Conservation (phyloP, 108 stramenopile genomes). For the Pseudonitzschia multiseries region DNA sequence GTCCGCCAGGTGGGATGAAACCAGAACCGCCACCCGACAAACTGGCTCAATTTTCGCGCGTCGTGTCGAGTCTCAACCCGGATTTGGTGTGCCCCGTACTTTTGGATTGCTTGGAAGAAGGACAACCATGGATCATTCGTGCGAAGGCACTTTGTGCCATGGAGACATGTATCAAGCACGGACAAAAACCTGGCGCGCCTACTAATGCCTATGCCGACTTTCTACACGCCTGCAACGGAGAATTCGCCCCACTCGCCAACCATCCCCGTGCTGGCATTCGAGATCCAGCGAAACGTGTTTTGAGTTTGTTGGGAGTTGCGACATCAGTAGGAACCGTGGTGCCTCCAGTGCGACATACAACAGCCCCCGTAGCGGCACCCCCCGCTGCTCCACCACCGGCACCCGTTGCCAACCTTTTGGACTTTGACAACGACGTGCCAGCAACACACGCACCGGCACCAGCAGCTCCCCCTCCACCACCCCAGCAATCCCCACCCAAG, state of each 20-base stretch:
- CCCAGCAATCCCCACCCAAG: slow-evolving; percentile 18
- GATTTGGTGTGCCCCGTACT: slow-evolving; percentile 86
- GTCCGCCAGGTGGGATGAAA: slow-evolving; percentile 93
- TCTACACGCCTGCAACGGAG: slow-evolving; percentile 74
- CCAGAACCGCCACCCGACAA: slow-evolving; percentile 90
- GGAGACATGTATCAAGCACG: slow-evolving; percentile 61
- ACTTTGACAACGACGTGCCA: slow-evolving; percentile 38
- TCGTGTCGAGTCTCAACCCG: slow-evolving; percentile 76
- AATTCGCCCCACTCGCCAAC: slow-evolving; percentile 70
- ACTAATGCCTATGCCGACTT: slow-evolving; percentile 77
- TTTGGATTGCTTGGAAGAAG: slow-evolving; percentile 85
- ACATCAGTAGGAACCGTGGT: slow-evolving; percentile 22
- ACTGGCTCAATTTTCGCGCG: slow-evolving; percentile 67
- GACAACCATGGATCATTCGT: slow-evolving; percentile 88
- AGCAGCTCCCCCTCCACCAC: slow-evolving; percentile 23
- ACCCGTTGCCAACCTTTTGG: slow-evolving; percentile 69
- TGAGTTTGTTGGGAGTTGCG: slow-evolving; percentile 60
- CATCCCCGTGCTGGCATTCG: slow-evolving; percentile 64
- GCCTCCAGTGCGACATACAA: slow-evolving; percentile 17
- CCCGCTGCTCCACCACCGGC: slow-evolving; percentile 44
- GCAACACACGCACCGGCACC: slow-evolving; percentile 38
- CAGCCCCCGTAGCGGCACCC: slow-evolving; percentile 37
- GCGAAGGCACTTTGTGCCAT: slow-evolving; percentile 90
- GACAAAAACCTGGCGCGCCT: slow-evolving; percentile 36
- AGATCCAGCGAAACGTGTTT: slow-evolving; percentile 72